Evolutionary conservation across 2,329 filamentous ascomycete genomes (phyloP).

Genomic region (Cladosporium sphaerospermum): DNA sequence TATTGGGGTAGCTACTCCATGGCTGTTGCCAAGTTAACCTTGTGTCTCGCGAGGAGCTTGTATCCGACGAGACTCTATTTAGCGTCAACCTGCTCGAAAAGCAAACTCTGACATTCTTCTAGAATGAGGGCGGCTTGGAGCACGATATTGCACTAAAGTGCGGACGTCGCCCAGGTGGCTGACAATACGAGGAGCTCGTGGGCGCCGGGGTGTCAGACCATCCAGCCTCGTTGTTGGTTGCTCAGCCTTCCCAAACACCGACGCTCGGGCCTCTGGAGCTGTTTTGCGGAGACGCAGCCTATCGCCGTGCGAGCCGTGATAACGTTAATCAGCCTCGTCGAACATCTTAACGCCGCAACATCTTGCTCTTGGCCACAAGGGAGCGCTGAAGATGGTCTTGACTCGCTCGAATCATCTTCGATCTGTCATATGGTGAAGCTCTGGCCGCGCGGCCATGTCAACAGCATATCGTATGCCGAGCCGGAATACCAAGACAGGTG

Average conservation of each 20-base stretch:
- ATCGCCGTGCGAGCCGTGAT: background rate
- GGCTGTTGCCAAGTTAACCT: conserved; percentile 1
- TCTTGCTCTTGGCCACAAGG: background rate
- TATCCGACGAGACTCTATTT: background rate
- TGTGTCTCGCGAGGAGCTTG: background rate
- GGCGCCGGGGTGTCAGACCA: background rate
- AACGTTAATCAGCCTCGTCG: background rate
- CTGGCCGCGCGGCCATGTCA: conserved; percentile 3
- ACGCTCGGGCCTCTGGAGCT: background rate
- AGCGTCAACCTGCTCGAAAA: background rate
- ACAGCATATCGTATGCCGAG: background rate
- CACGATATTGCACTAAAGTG: too few relatives aligned
- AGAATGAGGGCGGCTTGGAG: too few relatives aligned
- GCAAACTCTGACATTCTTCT: background rate
- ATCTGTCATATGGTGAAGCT: too few relatives aligned
- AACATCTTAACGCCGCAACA: background rate
- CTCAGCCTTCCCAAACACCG: conserved; percentile 1
- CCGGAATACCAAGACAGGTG: conserved; percentile 7
- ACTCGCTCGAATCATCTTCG: too few relatives aligned
- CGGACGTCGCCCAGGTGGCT: too few relatives aligned
- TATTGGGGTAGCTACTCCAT: background rate
- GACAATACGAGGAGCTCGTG: too few relatives aligned
- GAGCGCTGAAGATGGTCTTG: too few relatives aligned
- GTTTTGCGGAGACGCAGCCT: background rate
- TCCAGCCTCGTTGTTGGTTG: conserved; percentile 1